Evolutionary conservation across 2,329 filamentous ascomycete species (phyloP).

Genomic region (Pseudogymnoascus sp.): DNA sequence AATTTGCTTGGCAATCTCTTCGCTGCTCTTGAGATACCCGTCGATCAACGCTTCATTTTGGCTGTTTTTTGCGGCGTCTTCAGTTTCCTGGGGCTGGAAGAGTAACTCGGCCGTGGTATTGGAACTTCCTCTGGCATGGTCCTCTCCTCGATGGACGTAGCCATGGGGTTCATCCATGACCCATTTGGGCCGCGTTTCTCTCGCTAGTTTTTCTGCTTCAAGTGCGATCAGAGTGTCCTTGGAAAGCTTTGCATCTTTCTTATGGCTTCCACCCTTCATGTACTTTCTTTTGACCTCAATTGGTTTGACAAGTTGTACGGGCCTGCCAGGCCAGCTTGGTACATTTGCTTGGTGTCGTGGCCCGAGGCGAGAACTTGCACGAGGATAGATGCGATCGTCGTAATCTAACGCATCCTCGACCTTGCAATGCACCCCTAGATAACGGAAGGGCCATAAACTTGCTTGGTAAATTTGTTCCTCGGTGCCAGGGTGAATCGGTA

Average conservation of each 20-base stretch:
- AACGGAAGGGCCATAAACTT: slow-evolving; percentile 92
- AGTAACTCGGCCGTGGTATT: slow-evolving; percentile 66
- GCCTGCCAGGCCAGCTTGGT: slow-evolving; percentile 72
- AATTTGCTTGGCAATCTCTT: slow-evolving; percentile 56
- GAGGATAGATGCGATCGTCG: slow-evolving; percentile 93
- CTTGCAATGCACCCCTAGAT: slow-evolving; percentile 89
- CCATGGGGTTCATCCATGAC: slow-evolving; percentile 84
- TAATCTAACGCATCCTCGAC: slow-evolving; percentile 94
- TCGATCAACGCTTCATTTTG: slow-evolving; percentile 52
- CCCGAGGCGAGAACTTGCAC: slow-evolving; percentile 85
- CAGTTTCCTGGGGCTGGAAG: slow-evolving; percentile 64
- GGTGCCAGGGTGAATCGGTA: slow-evolving; percentile 52
- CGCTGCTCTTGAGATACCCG: slow-evolving; percentile 58
- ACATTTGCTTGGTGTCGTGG: slow-evolving; percentile 87
- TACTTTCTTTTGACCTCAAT: slow-evolving; percentile 75
- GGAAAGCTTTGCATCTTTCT: slow-evolving; percentile 67
- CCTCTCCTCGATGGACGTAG: slow-evolving; percentile 77
- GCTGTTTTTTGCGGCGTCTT: slow-evolving; percentile 29
- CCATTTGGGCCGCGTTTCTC: slow-evolving; percentile 83
- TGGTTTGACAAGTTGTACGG: slow-evolving; percentile 85
- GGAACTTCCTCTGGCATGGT: slow-evolving; percentile 60
- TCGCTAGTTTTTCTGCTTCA: slow-evolving; percentile 72
- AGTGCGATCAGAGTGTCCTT: slow-evolving; percentile 73
- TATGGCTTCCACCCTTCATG: slow-evolving; percentile 51
- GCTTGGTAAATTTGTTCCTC: slow-evolving; percentile 86